Evolutionary conservation across 768 basidiomycete species (phyloP), one percentile per base, ranked within the genome.

Genomic region (Nidularia pulvinata): DNA sequence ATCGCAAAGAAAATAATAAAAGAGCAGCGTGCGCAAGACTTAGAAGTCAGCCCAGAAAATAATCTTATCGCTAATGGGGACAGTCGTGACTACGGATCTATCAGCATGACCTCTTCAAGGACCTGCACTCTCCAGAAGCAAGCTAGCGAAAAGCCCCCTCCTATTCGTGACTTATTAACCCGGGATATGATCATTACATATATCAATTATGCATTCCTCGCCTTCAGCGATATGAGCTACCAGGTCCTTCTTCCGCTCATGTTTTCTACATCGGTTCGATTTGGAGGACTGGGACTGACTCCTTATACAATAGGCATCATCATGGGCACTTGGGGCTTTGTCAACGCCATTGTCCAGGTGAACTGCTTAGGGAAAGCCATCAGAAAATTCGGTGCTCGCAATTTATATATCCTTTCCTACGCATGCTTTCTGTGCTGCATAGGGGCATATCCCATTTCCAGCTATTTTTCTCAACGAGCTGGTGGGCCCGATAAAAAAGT

Each of bases 251-350:
- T 65, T 11, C 67, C 68, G 4, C 64, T 73, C 44, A 57, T 73
- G 52, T 70, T 65, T 52, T 79, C 82, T 30, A 83, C 83, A 0
- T 80, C 87, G 1, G 64, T 80, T 46, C 62, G 65, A 6, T 63
- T 77, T 3, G 85, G 86, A 13, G 86, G 85, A 0, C 74, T 86
- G 19, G 83, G 83, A 10, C 67, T 85, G 36, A 64, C 73, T 33
- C 78, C 84, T 3, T 73, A 73, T 19, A 59, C 61, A 6, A 86
- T 88, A 30, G 86, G 86, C 13, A 66, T 69, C 14, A 77, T 83
- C 48, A 70, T 84, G 51, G 74, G 79, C 7, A 52, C 64, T 1
- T 80, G 73, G 54, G 85, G 85, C 6, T 60, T 82, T n/a, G 55
- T 76, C 47, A 84, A 80, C 53, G 84, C 80, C 4, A 34, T 79